These are phyloP conservation scores for Ochromonadaceae sp. DNA, from an alignment of 352 stramenopile genomes.

Conservation along the genomic window DNA sequence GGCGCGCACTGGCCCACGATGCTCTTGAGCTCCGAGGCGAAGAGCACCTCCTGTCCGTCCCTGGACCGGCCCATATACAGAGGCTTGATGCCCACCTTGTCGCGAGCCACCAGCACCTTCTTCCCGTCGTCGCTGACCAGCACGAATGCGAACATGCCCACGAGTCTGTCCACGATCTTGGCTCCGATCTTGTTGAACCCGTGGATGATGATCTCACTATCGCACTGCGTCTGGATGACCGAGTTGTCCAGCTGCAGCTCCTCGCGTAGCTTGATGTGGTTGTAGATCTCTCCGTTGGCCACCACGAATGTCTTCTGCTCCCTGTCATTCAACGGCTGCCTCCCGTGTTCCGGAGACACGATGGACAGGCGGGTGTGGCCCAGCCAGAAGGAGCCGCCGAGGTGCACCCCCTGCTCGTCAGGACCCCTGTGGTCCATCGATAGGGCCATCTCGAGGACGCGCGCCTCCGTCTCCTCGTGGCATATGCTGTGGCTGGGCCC, in stretches of 20 bases:
- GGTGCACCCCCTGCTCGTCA: no score
- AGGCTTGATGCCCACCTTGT: slow-evolving; percentile 85
- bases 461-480: no score
- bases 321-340: neutral
- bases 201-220: slow-evolving; percentile 85
- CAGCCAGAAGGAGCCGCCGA: no score
- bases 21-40: slow-evolving; percentile 75
- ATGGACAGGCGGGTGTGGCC: slow-evolving; percentile 41
- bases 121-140: slow-evolving; percentile 66
- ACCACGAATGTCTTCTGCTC: slow-evolving; percentile 53
- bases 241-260: slow-evolving; percentile 51
- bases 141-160: slow-evolving; percentile 90
- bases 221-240: slow-evolving; percentile 62
- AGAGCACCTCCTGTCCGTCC: slow-evolving; percentile 71
- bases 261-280: slow-evolving; percentile 66
- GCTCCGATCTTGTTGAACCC: slow-evolving; percentile 47
- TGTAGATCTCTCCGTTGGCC: slow-evolving; percentile 91
- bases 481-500: no score
- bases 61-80: slow-evolving; percentile 80
- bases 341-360: slow-evolving; percentile 33
- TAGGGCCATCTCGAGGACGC: no score
- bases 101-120: slow-evolving; percentile 65
- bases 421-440: no score
- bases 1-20: slow-evolving; percentile 42
- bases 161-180: slow-evolving; percentile 49